Conservation (phyloP, 768 basidiomycete species). For the Lactifluus echinatus region DNA sequence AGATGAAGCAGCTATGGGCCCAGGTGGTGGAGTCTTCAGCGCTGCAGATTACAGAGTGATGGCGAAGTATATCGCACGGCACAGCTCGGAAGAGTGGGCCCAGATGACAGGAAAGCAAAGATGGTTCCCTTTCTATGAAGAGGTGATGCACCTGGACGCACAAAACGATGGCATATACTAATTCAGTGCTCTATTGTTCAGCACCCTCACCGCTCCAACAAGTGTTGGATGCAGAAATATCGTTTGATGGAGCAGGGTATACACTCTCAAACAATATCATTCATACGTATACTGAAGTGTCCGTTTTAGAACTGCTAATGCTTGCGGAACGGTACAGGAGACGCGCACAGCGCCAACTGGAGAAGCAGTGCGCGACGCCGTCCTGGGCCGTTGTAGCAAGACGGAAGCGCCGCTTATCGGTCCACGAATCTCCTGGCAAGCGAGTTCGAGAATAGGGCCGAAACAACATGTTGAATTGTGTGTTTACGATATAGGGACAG, state of each 20-base stretch:
- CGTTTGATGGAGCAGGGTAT: conserved; percentile 9
- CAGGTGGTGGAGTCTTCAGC: conserved; percentile 39
- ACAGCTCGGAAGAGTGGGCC: conserved; percentile 35
- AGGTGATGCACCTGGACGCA: conserved; percentile 30
- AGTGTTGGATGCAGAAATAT: conserved; percentile 5
- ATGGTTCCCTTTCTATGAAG: conserved; percentile 47
- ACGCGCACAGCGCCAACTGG: conserved; percentile 8
- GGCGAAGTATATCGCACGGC: conserved; percentile 46
- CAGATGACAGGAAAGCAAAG: conserved; percentile 35
- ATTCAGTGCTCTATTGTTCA: not conserved
- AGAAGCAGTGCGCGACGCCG: conserved; percentile 22
- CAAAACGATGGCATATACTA: not conserved
- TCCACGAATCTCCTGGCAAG: not conserved
- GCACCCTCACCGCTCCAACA: conserved; percentile 12
- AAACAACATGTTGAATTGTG: not conserved
- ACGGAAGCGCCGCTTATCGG: conserved; percentile 9
- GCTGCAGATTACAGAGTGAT: conserved; percentile 55
- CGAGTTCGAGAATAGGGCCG: conserved; percentile 4
- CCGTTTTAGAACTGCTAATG: conserved; percentile 8
- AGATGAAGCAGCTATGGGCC: conserved; percentile 42
- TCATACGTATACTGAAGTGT: not conserved
- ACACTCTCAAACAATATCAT: not conserved
- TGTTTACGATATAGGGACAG: not conserved
- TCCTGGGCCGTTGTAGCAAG: conserved; percentile 21
- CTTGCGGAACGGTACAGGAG: conserved; percentile 25